phyloP scores from a whole-genome alignment of 208 protist species.

The Trypanosoma rangeli region DNA sequence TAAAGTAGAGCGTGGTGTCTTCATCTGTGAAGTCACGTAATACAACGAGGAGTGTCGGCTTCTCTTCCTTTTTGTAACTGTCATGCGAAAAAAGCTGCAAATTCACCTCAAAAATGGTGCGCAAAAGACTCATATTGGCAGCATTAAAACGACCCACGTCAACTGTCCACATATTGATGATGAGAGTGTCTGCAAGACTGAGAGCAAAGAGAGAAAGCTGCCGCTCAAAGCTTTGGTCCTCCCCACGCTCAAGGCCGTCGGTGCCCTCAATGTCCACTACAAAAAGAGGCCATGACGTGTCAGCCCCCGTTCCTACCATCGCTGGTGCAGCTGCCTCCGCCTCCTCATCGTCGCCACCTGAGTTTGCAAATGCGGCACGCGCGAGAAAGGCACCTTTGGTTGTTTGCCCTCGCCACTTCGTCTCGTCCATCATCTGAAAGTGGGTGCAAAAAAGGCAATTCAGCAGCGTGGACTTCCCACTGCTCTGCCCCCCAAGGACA shows the following conservation, averaged over 20 bases:
- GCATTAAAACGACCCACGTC: constrained; percentile 96
- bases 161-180: constrained; percentile 98
- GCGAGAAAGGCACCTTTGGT: constrained; percentile 93
- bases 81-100: constrained; percentile 93
- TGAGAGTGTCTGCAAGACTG: constrained; percentile 94
- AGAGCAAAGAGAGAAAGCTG: constrained; percentile 97
- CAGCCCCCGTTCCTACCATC: constrained; percentile 15
- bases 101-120: constrained; percentile 96
- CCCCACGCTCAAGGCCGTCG: constrained; percentile 95
- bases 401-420: constrained; percentile 89
- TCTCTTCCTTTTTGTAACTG: constrained; percentile 74
- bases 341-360: neutral
- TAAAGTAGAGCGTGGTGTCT: constrained; percentile 72
- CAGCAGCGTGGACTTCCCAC: constrained; percentile 97
- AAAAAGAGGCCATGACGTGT: constrained; percentile 52
- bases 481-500: constrained; percentile 96
- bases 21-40: constrained; percentile 94
- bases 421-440: constrained; percentile 94
- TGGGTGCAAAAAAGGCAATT: constrained; percentile 95
- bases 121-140: constrained; percentile 94
- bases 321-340: neutral
- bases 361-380: constrained; percentile 33
- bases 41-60: constrained; percentile 96
- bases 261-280: constrained; percentile 98
- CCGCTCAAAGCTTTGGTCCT: constrained; percentile 96